Evolutionary conservation across 169 alveolate species (phyloP), one percentile per base, ranked within the genome.

Genomic region (Plasmodium vivax): DNA sequence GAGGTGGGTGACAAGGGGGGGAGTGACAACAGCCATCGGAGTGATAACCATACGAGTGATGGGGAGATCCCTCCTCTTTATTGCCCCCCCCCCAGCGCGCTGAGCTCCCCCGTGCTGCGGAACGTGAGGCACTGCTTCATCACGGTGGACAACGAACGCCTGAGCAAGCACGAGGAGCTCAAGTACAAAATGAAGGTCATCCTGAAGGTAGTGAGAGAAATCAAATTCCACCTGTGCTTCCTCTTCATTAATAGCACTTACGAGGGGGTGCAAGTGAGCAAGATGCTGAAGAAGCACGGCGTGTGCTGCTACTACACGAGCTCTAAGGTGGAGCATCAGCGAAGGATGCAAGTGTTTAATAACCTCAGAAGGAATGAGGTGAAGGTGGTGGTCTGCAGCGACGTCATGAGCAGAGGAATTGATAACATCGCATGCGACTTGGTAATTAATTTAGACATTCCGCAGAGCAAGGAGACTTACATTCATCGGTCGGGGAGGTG

Each of bases 401-500:
- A 98, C 91, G 97, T 98, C n/a, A 96, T 98, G 81, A 96, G 99
- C 83, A 94, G 99, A 56, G 99, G 99, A 3, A 95, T 98, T 7
- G 98, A 98, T 82, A 93, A 97, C 23, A 97, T 97, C 4, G 93
- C 92, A 45, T 97, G 98, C 16, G 99, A 97, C 91, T 95, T 97
- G 85, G 99, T 98, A 5, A 96, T 98, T 3, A 98, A 98, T 84
- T 95, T 97, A 92, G 99, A 98, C 95, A 90, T 98, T 74, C 99
- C 98, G 10, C 54, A 83, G 19, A 94, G 96, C 16, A 97, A 96
- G 92, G 98, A 97, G 77, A 96, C 97, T 27, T 98, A 97, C 88
- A 92, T 98, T n/a, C 99, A 98, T 85, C 96, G 99, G 62, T 97
- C 98, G 47, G 99, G 99, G 12, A 95, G 99, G 93, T 93, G 98